Evolutionary conservation across 441 rosid species (phyloP), one percentile per base, ranked within the genome.

Genomic region (Macaranga tanarius): DNA sequence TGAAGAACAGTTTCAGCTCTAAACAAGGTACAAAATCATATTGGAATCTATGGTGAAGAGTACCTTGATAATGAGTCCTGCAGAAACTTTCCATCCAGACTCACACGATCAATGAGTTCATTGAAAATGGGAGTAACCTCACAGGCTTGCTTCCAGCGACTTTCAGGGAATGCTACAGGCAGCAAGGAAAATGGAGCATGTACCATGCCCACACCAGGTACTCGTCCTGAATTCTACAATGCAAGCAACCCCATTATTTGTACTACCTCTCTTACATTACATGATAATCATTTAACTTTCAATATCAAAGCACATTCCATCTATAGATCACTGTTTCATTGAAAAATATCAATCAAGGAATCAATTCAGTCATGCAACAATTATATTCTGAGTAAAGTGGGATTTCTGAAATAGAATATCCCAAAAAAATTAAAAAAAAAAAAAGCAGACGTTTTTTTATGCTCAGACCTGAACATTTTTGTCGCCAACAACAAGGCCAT

Each of bases 401-500:
- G 20, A 59, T 59, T 28, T 44, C 23, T 28, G 19, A 4, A 4
- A 65, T 42, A 42, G 12, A 52, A 6, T 4, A 28, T 28, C 16
- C 13, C n/a, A 10, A 25, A 20, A 40, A 52, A 11, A 38, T 3
- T n/a, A 16, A 25, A 20, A 40, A 52, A 11, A 38, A 11, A 20
- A 47, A 31, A 16, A 61, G 48, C 16, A 34, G 1, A 19, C 2
- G 25, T 25, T 40, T 40, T 34, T 64, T 47, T 69, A 70, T 26
- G 22, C 52, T 65, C 66, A 38, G 56, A 95, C 99, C 91, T 89
- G 84, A 66, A 78, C 75, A 79, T 70, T 83, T 76, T 80, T 88
- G 82, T 96, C 97, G 64, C 97, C 99, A 50, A 90, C 92, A 72
- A 96, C 87, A 79, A 96, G 92, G 12, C 99, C 98, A 69, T 90